These are phyloP conservation scores for Curvularia eragrostidis DNA, from an alignment of 2,329 filamentous ascomycete species.

Conservation along the genomic window DNA sequence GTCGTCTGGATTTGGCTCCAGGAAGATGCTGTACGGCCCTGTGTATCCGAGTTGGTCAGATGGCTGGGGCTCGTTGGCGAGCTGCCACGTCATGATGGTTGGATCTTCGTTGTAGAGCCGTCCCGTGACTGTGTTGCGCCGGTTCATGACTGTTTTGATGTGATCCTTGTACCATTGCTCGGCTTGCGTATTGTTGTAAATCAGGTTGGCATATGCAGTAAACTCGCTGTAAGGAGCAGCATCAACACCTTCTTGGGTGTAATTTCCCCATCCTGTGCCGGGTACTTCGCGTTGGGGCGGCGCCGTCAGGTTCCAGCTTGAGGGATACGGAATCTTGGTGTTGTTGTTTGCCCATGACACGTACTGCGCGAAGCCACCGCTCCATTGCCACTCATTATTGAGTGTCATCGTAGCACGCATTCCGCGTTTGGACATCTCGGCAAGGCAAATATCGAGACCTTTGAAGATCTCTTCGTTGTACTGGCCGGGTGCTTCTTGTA, in stretches of 20 bases:
- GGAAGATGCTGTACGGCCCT: slow-evolving; percentile 37
- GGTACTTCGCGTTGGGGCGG: slow-evolving; percentile 44
- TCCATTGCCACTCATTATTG: slow-evolving; percentile 52
- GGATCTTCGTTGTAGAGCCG: slow-evolving; percentile 48
- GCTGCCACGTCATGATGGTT: slow-evolving; percentile 52
- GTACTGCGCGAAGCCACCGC: slow-evolving; percentile 49
- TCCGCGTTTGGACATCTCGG: slow-evolving; percentile 50
- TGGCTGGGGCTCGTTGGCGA: slow-evolving; percentile 51
- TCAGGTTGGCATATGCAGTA: slow-evolving; percentile 41
- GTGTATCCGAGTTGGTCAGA: slow-evolving; percentile 34
- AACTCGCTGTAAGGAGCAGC: slow-evolving; percentile 42
- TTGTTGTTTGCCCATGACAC: slow-evolving; percentile 50
- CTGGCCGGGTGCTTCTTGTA: slow-evolving; percentile 46
- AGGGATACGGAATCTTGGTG: slow-evolving; percentile 46
- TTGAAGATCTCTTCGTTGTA: slow-evolving; percentile 51
- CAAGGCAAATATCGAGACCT: slow-evolving; percentile 49
- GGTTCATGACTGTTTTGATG: slow-evolving; percentile 46
- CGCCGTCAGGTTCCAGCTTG: slow-evolving; percentile 49
- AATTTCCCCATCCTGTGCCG: slow-evolving; percentile 51
- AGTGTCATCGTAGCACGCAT: slow-evolving; percentile 53
- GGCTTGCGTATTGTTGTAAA: slow-evolving; percentile 46
- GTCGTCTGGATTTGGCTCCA: slow-evolving; percentile 40
- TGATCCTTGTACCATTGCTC: slow-evolving; percentile 50
- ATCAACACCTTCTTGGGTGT: slow-evolving; percentile 45
- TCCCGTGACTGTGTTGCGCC: slow-evolving; percentile 49